Base-by-base conservation (phyloP, 441 rosid genomes). In the Adansonia madagascariensis region DNA sequence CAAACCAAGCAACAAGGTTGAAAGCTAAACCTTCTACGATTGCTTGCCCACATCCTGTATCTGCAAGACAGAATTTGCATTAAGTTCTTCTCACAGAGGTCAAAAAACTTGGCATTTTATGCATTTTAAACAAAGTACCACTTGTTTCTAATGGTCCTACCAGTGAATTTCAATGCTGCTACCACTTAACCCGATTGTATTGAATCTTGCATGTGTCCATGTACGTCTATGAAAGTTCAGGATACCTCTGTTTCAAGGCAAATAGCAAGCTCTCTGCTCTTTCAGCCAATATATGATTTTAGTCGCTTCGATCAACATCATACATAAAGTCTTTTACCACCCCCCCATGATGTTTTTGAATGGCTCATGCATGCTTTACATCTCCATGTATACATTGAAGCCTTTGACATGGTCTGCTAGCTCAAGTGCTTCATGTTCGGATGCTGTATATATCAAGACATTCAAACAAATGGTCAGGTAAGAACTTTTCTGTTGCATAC, bases 1-100 rank as follows among this genome's bases (percentile, higher is more conserved):
- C 98, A 73, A 91, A 90, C 98, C 98, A 91, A 63, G 97, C 92
- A 15, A 93, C 97, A 67, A 91, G 82, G 82, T 95, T 93, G 89
- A 95, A 80, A 31, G 4, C 35, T 31, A 90, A 95, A 85, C 98
- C 92, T 85, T 95, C 98, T 65, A 95, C 79, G 65, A 86, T 80
- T 46, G 98, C 98, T 79, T 41, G 44, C 44, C 98, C 56, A 93
- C 94, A 85, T 95, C 98, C 35, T 31, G 35, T 31, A 31, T 31
- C 98, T 95, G 88, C 85, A 76, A 74, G 17, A 74, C 35, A 46
- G 63, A 50, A 4, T 10, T 24, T 11, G 17, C 17, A 63, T 65
- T 64, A 31, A 78, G 57, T 47, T 31, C 18, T n/a, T 1, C 47
- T 44, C 17, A 57, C 2, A 3, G 12, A 20, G 12, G 47, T n/a